Conservation (phyloP, 2,329 filamentous ascomycete genomes). For the Diplodia seriata region DNA sequence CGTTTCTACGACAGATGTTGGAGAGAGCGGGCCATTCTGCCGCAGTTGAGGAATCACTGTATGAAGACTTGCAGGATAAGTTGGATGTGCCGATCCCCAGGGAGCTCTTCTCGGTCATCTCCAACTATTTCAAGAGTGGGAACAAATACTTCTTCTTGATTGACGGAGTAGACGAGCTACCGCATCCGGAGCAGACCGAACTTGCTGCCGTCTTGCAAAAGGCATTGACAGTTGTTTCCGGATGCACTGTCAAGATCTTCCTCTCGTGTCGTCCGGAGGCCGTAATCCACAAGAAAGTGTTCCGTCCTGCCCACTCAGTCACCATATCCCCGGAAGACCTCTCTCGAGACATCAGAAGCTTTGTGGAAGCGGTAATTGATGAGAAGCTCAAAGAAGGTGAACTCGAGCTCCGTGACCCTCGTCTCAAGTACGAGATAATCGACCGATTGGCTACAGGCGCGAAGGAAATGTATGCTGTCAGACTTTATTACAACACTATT, state of each 20-base stretch:
- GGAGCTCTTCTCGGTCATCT: constrained; percentile 11
- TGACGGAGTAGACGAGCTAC: constrained; percentile 36
- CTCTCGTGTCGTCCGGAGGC: constrained; percentile 36
- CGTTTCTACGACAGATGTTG: constrained; percentile 36
- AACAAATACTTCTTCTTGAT: constrained; percentile 33
- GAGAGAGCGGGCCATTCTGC: constrained; percentile 22
- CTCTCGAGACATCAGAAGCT: constrained; percentile 33
- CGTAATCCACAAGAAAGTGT: constrained; percentile 7
- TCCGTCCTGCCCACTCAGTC: constrained; percentile 29
- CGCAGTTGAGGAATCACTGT: constrained; percentile 30
- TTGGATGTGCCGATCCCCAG: neutral
- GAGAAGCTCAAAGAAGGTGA: constrained; percentile 14
- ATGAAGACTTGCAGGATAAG: neutral
- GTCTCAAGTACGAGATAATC: constrained; percentile 34
- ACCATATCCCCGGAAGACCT: constrained; percentile 23
- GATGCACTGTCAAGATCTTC: constrained; percentile 33
- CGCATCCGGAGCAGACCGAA: constrained; percentile 18
- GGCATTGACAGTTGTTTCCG: neutral
- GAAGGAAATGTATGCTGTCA: constrained; percentile 36
- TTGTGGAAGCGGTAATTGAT: constrained; percentile 33
- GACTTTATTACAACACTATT: neutral
- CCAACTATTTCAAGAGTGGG: constrained; percentile 7
- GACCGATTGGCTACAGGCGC: constrained; percentile 34
- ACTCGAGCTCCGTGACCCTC: constrained; percentile 26
- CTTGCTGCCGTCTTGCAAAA: constrained; percentile 25